These are phyloP conservation scores for Houttuynia cordata DNA, from an alignment of 164 flowering plant genomes.

Conservation along the genomic window DNA sequence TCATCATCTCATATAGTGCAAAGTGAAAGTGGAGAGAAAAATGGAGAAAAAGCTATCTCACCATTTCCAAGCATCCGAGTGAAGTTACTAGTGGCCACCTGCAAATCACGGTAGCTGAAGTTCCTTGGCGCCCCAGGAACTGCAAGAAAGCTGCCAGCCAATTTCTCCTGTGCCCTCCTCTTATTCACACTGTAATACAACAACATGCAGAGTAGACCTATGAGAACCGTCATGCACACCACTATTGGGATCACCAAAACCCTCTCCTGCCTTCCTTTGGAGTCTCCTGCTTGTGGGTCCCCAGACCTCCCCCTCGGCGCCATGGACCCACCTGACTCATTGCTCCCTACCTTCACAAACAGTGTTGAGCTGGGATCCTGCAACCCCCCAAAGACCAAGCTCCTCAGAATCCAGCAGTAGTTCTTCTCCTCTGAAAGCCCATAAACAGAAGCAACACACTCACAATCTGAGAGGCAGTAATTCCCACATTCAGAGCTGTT, in stretches of 20 bases:
- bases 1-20: too few relatives aligned
- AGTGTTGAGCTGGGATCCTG: slow-evolving; percentile 70
- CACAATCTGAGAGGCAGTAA: slow-evolving; percentile 60
- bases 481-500: slow-evolving; percentile 57
- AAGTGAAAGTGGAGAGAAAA: not conserved
- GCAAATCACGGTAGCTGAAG: slow-evolving; percentile 64
- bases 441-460: slow-evolving; percentile 83
- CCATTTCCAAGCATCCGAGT: slow-evolving; percentile 52
- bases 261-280: slow-evolving; percentile 22
- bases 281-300: slow-evolving; percentile 1
- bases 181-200: slow-evolving; percentile 39
- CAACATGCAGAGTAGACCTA: slow-evolving; percentile 45
- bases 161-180: slow-evolving; percentile 25
- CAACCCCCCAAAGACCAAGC: slow-evolving; percentile 77
- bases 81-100: slow-evolving; percentile 22
- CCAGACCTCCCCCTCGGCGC: not conserved
- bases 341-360: slow-evolving; percentile 46
- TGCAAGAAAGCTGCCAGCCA: slow-evolving; percentile 29
- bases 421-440: slow-evolving; percentile 70
- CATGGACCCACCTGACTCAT: slow-evolving; percentile 17
- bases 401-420: slow-evolving; percentile 77
- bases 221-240: slow-evolving; percentile 34
- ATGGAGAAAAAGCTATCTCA: slow-evolving; percentile 9
- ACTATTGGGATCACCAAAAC: slow-evolving; percentile 59
- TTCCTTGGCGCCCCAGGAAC: slow-evolving; percentile 64